Percentiles rank a stretch among this genome's conserved stretches.
Evolutionary conservation across 164 flowering plant genomes (phyloP).

Genomic region (Taxillus chinensis): DNA sequence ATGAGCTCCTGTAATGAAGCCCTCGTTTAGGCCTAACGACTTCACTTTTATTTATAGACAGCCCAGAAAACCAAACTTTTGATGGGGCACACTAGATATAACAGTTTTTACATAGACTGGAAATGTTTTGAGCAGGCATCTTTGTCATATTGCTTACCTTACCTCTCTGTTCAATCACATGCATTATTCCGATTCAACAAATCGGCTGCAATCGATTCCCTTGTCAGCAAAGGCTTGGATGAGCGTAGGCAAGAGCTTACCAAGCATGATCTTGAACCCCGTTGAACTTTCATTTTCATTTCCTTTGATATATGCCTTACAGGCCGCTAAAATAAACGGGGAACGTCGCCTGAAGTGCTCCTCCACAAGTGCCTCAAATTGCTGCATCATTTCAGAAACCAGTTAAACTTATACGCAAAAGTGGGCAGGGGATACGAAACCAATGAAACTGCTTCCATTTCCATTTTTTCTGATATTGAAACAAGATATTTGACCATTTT

Average conservation of each 20-base stretch:
- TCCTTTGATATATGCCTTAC: slow-evolving; percentile 76
- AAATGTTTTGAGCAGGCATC: neutral
- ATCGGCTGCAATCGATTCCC: slow-evolving; percentile 56
- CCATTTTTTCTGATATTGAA: too few relatives aligned
- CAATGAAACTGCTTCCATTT: too few relatives aligned
- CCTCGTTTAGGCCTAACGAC: too few relatives aligned
- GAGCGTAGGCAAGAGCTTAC: slow-evolving; percentile 68
- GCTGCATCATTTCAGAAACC: slow-evolving; percentile 33
- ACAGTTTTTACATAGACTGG: slow-evolving; percentile 6
- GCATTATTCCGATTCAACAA: slow-evolving; percentile 14
- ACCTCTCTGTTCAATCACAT: slow-evolving; percentile 9
- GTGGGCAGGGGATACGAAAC: too few relatives aligned
- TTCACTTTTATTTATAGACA: too few relatives aligned
- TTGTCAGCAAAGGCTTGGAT: slow-evolving; percentile 47
- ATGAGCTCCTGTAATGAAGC: too few relatives aligned
- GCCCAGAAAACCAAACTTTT: neutral
- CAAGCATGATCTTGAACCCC: slow-evolving; percentile 86
- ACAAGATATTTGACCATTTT: too few relatives aligned
- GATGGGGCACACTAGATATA: slow-evolving; percentile 1
- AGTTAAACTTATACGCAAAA: too few relatives aligned
- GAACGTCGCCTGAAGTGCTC: slow-evolving; percentile 55
- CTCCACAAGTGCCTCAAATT: slow-evolving; percentile 66
- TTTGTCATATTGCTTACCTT: neutral
- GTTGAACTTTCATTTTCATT: slow-evolving; percentile 31
- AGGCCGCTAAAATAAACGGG: slow-evolving; percentile 43